Evolutionary conservation across 305 asterid genomes (phyloP), one percentile per base, ranked within the genome.

Genomic region (Rubia peregrina): DNA sequence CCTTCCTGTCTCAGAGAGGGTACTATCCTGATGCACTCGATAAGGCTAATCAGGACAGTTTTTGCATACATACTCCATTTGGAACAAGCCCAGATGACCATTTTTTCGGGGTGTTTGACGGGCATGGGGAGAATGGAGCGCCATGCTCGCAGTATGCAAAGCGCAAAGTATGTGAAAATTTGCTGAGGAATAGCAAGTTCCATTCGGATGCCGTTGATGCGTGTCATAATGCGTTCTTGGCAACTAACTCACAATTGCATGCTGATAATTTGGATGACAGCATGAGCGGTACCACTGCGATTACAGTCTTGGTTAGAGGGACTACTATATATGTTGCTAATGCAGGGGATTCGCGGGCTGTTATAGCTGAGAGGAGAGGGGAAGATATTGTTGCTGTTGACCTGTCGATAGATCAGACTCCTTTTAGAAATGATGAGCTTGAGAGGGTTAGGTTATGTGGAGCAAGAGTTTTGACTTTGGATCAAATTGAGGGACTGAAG

Each of bases 271-370:
- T 89, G 79, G 98, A 93, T 83, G 98, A 93, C 84, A 86, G 95
- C 86, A 93, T 93, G 98, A 93, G 98, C 43, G 98, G 98, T 64
- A 93, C 98, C 67, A 93, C 98, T 70, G 96, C 98, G 41, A 82
- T 90, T 40, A 90, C 98, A 8, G 73, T 93, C 62, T 76, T 90
- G 72, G 96, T 93, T 51, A 80, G 96, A 14, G 98, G 97, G 68
- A 86, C 76, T 71, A 89, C 82, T 4, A 80, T 93, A 64, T 93
- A 86, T 85, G 89, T 90, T 72, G 90, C 97, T 61, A 93, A 93
- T 81, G 61, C 90, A 26, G 98, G 98, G 65, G 98, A 93, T 82
- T 93, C 98, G 13, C 85, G 98, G 85, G 97, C 98, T 72, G 85
- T 93, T 65, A 76, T 93, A 76, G 97, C 83, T 17, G 96, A 89